Base-by-base conservation (phyloP, 805 yeast genomes). In the Candida methanosorbosa region DNA sequence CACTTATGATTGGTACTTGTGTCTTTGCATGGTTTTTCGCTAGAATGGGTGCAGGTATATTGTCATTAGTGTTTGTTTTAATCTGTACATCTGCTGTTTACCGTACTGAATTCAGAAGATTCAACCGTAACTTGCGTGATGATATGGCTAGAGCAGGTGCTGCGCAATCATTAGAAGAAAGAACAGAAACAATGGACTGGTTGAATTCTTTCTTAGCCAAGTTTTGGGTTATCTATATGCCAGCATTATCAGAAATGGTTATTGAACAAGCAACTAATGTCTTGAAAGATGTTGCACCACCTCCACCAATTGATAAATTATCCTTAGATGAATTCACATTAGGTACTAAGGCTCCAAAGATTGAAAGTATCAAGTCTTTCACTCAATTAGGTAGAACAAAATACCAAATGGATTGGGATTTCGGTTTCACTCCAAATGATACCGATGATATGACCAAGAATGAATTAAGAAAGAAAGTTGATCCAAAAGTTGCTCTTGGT, bases 161-260 rank as follows among this genome's bases (percentile, higher is more conserved):
- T n/a, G 62, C 66, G 32, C 82, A 80, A 52, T 64, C 76, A 27
- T 60, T 83, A 41, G 83, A 77, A 38, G 67, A 71, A 32, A 71
- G 68, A 46, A 52, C 68, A 36, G 94, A 83, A 59, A 77, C 88
- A 8, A 81, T 83, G 75, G 75, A 78, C 39, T 83, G 94, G 94
- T 55, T 83, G 48, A 83, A 83, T 49, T 71, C 78, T 18, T 82
- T 83, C 49, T 57, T 83, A 52, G 78, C 78, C 29, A 83, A 83
- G 57, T 81, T 83, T 50, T 83, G 94, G 94, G 83, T 81, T 38
- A 81, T 83, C 40, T 83, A 83, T 49, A 83, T 83, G 94, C 90
- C 92, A 22, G 86, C 83, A 1, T 63, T 83, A 33, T 78, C 87
- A 6, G 85, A 81, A 44, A 77, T 75, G 58, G 94, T 83, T 18